Base-by-base conservation (phyloP, 1,284 basidiomycete genomes). In the Mycena citricolor region DNA sequence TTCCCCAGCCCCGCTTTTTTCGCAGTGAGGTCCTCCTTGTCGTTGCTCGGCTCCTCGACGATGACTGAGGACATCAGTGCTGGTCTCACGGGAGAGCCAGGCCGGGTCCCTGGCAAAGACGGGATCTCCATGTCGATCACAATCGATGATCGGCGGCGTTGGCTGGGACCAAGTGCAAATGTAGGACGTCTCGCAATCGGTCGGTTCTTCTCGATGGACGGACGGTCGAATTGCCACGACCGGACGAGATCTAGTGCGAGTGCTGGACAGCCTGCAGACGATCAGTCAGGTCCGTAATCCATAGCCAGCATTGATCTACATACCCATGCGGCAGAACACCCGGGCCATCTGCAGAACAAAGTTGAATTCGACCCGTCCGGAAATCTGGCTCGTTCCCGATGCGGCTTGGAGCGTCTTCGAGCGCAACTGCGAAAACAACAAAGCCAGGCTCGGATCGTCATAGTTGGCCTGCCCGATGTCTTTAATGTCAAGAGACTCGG, bases 281-380 rank as follows among this genome's bases (percentile, higher is more conserved):
- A 37, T 41, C 37, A 20, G 32, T 47, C 46, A 45, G 28, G 42
- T 34, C 38, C 35, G n/a, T n/a, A n/a, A n/a, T n/a, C n/a, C n/a
- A n/a, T n/a, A n/a, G n/a, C n/a, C n/a, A n/a, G n/a, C n/a, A 33
- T 24, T 28, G n/a, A 34, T 11, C 11, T 32, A 43, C 83, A 43
- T 52, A 91, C 93, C 94, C 92, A 97, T 94, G 42, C 90, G 75
- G 58, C 85, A 90, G 59, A 97, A 92, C 3, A 94, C 90, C 17
- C 90, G 79, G 1, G 91, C 88, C 55, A 91, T 93, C 66, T 97
- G 93, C 29, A 94, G 72, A 5, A 97, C 90, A 63, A 97, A 97
- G 61, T 90, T 93, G 65, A 92, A 97, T 60, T 97, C 93, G 14
- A 83, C 80, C 42, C 79, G 79, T 23, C 87, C 86, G 0, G 91